Evolutionary conservation across 805 yeast species (phyloP).

Genomic region (Candida saitoana): DNA sequence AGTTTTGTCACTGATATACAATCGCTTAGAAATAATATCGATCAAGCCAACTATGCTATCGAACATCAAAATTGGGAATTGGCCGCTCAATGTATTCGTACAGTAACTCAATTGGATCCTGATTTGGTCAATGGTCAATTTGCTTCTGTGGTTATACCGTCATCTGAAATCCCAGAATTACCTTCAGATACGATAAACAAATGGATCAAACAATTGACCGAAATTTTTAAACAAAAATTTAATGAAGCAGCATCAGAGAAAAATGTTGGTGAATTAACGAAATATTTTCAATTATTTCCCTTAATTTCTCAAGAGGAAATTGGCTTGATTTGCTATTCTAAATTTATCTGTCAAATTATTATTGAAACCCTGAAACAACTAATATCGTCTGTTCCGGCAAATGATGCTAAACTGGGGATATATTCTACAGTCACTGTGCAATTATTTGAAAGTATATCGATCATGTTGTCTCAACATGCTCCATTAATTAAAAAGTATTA

Average conservation of each 20-base stretch:
- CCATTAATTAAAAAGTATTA: slow-evolving; percentile 72
- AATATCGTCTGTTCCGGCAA: slow-evolving; percentile 34
- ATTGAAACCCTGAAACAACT: slow-evolving; percentile 72
- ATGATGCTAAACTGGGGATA: slow-evolving; percentile 39
- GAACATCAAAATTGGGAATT: slow-evolving; percentile 64
- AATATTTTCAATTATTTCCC: slow-evolving; percentile 84
- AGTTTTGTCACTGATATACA: slow-evolving; percentile 64
- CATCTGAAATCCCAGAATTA: slow-evolving; percentile 76
- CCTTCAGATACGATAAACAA: slow-evolving; percentile 55
- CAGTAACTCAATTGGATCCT: slow-evolving; percentile 46
- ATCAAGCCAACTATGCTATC: slow-evolving; percentile 64
- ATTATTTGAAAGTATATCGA: slow-evolving; percentile 78
- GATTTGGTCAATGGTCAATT: slow-evolving; percentile 57
- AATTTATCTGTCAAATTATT: slow-evolving; percentile 80
- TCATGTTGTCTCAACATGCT: slow-evolving; percentile 81
- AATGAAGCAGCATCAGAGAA: slow-evolving; percentile 61
- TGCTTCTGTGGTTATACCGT: slow-evolving; percentile 79
- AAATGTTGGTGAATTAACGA: slow-evolving; percentile 67
- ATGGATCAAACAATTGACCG: slow-evolving; percentile 59
- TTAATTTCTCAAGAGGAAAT: slow-evolving; percentile 64
- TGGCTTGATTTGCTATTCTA: slow-evolving; percentile 80
- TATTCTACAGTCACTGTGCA: slow-evolving; percentile 60
- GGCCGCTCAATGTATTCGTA: slow-evolving; percentile 68
- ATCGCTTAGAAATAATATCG: slow-evolving; percentile 59
- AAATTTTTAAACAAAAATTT: slow-evolving; percentile 59